These are phyloP conservation scores for Taphrina wiesneri DNA, from an alignment of 1,139 yeast species.

Conservation along the genomic window DNA sequence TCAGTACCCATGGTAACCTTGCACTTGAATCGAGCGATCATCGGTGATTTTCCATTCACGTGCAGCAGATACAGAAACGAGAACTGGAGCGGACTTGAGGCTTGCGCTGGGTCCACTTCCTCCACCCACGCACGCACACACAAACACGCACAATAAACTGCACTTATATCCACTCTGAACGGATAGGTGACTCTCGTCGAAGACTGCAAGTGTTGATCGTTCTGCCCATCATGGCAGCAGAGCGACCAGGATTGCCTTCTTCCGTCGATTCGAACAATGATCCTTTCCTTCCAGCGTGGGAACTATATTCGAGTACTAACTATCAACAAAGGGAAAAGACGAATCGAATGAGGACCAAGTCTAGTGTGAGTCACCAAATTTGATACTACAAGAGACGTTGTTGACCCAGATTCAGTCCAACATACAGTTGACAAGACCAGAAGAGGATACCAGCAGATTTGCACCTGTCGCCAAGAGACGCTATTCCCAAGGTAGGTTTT, in stretches of 20 bases:
- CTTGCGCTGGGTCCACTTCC: background rate
- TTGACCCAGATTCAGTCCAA: slow-evolving; percentile 2
- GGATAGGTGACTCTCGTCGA: too few species aligned
- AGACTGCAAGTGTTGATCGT: background rate
- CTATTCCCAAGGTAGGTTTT: slow-evolving; percentile 17
- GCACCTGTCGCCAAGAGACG: slow-evolving; percentile 15
- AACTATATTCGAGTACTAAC: slow-evolving; percentile 26
- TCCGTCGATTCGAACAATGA: slow-evolving; percentile 3
- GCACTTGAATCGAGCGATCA: too few species aligned
- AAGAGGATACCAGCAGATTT: background rate
- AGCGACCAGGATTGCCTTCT: background rate
- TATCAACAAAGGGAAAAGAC: slow-evolving; percentile 25
- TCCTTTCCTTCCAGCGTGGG: slow-evolving; percentile 25
- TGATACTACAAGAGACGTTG: background rate
- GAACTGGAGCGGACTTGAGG: background rate
- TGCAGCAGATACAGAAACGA: background rate
- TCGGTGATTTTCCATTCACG: too few species aligned
- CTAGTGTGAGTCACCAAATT: background rate
- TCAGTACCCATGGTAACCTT: too few species aligned
- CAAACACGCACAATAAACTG: background rate
- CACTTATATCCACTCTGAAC: too few species aligned
- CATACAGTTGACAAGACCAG: background rate
- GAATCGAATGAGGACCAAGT: slow-evolving; percentile 17
- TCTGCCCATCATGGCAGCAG: slow-evolving; percentile 9
- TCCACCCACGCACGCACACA: background rate